phyloP scores from a whole-genome alignment of 768 basidiomycete species.

The Grammothele lineata region DNA sequence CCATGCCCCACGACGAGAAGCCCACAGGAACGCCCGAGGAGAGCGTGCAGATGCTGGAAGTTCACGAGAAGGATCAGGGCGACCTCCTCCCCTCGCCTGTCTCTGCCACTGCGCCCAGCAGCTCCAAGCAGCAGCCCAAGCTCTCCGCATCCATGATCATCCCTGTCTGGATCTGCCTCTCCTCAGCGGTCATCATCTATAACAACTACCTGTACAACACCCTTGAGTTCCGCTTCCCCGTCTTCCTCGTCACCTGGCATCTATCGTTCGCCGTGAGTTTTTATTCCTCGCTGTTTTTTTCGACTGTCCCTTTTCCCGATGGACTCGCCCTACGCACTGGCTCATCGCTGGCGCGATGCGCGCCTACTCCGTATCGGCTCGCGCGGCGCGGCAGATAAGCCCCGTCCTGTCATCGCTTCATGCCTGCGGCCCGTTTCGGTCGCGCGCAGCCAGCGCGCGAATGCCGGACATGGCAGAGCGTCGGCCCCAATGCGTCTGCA shows the following conservation, averaged over 20 bases:
- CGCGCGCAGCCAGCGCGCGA: too few relatives aligned
- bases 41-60: constrained; percentile 22
- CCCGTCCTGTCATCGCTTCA: too few relatives aligned
- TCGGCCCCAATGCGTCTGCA: too few relatives aligned
- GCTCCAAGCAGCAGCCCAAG: constrained; percentile 36
- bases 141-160: constrained; percentile 71
- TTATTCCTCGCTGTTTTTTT: not conserved
- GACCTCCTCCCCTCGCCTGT: constrained; percentile 55
- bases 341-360: too few relatives aligned
- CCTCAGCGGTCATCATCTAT: constrained; percentile 90
- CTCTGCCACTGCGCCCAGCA: constrained; percentile 34
- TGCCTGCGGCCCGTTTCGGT: too few relatives aligned
- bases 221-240: constrained; percentile 82
- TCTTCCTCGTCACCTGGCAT: constrained; percentile 91
- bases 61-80: constrained; percentile 18
- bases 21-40: constrained; percentile 4
- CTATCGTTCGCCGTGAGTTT: constrained; percentile 56
- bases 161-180: constrained; percentile 90
- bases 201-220: constrained; percentile 89
- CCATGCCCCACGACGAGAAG: constrained; percentile 9
- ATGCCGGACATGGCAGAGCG: too few relatives aligned
- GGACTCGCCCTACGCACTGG: too few relatives aligned
- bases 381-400: too few relatives aligned
- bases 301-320: too few relatives aligned
- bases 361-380: too few relatives aligned